phyloP scores from a whole-genome alignment of 202 grass and related monocot species.

The Setaria italica region DNA sequence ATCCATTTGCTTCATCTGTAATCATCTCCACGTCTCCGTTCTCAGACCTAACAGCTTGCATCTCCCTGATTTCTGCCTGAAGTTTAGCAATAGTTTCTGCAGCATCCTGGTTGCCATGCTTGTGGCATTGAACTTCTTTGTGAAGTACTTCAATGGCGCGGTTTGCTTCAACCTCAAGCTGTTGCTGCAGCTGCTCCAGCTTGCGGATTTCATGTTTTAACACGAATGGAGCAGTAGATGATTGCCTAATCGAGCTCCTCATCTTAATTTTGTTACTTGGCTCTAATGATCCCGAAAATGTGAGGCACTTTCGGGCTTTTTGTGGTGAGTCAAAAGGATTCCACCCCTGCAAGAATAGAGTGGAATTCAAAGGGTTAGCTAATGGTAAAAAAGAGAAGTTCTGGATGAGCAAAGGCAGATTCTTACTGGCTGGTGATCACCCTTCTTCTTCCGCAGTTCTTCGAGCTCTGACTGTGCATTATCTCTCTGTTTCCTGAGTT shows the following conservation, averaged over 20 bases:
- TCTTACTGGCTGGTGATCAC: constrained; percentile 62
- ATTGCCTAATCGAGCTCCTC: constrained; percentile 71
- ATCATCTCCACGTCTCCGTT: constrained; percentile 65
- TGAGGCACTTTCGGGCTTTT: constrained; percentile 72
- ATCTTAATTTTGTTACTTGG: constrained; percentile 57
- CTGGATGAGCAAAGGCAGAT: constrained; percentile 6
- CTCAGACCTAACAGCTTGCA: constrained; percentile 67
- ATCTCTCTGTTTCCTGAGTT: constrained; percentile 78
- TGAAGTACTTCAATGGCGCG: constrained; percentile 91
- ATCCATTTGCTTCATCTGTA: constrained; percentile 56
- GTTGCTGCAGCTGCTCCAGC: constrained; percentile 88
- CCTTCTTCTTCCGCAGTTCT: constrained; percentile 74
- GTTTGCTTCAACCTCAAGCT: constrained; percentile 92
- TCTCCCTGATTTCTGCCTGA: constrained; percentile 88
- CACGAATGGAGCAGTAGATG: constrained; percentile 83
- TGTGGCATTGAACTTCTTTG: constrained; percentile 94
- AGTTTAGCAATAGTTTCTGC: constrained; percentile 98
- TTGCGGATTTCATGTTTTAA: constrained; percentile 97
- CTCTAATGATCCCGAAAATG: constrained; percentile 77
- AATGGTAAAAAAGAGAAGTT: constrained; percentile 18
- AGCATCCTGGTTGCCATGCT: constrained; percentile 92
- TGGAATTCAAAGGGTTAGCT: constrained; percentile 25
- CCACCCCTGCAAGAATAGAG: constrained; percentile 59
- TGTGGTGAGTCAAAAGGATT: constrained; percentile 76
- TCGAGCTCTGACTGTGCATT: constrained; percentile 67